These are phyloP conservation scores for Amphirosellinia nigrospora DNA, from an alignment of 495 filamentous ascomycete species.

Conservation along the genomic window DNA sequence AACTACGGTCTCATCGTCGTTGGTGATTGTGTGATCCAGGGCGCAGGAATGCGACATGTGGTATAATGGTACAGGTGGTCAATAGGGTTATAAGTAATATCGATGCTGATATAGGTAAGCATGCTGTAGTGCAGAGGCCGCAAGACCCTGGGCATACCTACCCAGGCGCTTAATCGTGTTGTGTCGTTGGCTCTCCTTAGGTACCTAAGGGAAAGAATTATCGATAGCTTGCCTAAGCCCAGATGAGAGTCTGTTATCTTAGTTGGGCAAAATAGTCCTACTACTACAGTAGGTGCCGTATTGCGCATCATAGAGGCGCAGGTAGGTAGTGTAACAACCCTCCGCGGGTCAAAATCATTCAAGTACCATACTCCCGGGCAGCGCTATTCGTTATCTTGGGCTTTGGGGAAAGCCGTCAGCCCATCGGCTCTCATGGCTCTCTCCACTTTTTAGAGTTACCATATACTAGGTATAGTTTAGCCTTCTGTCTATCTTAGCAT, in stretches of 20 bases:
- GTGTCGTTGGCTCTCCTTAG: not conserved
- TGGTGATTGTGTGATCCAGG: too few species aligned
- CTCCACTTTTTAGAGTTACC: not conserved
- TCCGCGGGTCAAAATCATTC: not conserved
- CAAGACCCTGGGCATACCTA: not conserved
- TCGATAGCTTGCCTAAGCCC: too few species aligned
- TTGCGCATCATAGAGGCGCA: not conserved
- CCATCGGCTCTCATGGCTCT: not conserved
- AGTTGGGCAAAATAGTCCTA: not conserved
- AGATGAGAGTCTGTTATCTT: not conserved
- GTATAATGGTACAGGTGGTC: not conserved
- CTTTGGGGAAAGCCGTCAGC: not conserved
- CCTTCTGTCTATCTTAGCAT: not conserved
- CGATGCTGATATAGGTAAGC: not conserved
- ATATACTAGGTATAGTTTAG: not conserved
- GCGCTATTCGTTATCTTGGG: not conserved
- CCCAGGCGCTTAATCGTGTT: not conserved
- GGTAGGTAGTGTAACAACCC: too few species aligned
- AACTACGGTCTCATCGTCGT: too few species aligned
- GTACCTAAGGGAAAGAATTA: not conserved
- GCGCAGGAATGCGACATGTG: too few species aligned
- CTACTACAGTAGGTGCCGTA: not conserved
- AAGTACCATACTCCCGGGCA: not conserved
- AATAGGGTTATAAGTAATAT: not conserved
- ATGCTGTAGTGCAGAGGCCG: not conserved